Base-by-base conservation (phyloP, 2,329 filamentous ascomycete genomes). In the Penicillium sp. region DNA sequence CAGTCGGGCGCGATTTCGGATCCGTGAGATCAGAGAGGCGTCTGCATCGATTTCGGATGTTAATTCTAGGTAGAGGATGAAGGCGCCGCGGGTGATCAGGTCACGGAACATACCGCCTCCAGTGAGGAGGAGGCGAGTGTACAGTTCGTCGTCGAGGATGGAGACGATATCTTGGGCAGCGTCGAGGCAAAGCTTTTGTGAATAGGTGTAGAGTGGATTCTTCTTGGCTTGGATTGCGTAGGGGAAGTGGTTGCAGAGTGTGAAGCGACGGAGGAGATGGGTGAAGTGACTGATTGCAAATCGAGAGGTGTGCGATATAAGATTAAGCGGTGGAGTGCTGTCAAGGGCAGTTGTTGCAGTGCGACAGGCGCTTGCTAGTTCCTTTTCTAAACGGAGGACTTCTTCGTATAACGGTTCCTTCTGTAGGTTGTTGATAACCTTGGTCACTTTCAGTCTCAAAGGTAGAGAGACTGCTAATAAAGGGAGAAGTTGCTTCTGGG, bases 31-130 rank as follows among this genome's bases (percentile, higher is more conserved):
- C 1, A 37, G 49, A 2, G 66, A 67, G 10, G 24, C 61, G 9
- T 63, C 56, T 31, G 31, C 50, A 43, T 61, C 60, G 1, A 50
- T 13, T 1, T 63, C 50, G 7, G 63, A 31, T 4, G 18, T 54
- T 3, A 70, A 36, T 51, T 70, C 69, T 0, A 66, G 16, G 22
- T 63, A 70, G 6, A 71, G 56, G 10, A 62, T 2, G 16, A 69
- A 31, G 2, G 60, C 67, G 0, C 58, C 66, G 2, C 68, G 66
- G 0, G 68, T 69, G 19, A 72, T 61, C 0, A 72, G 57, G 24
- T 72, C 66, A 16, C 68, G 70, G 52, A 70, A 73, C 58, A 73
- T 66, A 9, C 70, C 72, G 19, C 69, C 68, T 1, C 72, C 72
- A 2, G 60, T 37, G 0, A 63, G 24, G 9, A 73, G 65, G 3